A percentile compares a stretch with the other conserved stretches of the same genome.
phyloP scores from a whole-genome alignment of 805 yeast genomes.

The Wickerhamomyces strasburgensis region DNA sequence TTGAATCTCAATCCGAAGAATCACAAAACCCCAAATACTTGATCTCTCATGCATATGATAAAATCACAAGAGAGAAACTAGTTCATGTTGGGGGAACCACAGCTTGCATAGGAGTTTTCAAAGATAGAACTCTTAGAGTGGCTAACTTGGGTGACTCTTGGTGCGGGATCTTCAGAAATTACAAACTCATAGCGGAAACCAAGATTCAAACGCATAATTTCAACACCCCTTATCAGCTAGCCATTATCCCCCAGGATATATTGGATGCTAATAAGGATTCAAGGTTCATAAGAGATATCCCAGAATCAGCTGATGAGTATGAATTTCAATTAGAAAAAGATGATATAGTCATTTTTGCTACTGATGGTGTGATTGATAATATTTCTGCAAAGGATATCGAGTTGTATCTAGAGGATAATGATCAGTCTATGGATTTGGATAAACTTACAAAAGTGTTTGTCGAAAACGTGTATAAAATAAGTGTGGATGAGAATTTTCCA shows the following conservation, averaged over 20 bases:
- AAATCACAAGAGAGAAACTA: slow-evolving; percentile 46
- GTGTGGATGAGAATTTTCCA: slow-evolving; percentile 68
- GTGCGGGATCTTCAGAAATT: slow-evolving; percentile 77
- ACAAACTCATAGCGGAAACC: slow-evolving; percentile 58
- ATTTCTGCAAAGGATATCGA: slow-evolving; percentile 69
- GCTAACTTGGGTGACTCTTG: slow-evolving; percentile 94
- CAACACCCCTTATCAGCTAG: slow-evolving; percentile 88
- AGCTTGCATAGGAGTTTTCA: slow-evolving; percentile 74
- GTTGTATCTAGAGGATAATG: slow-evolving; percentile 53
- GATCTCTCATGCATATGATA: slow-evolving; percentile 50
- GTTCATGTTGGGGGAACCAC: slow-evolving; percentile 94
- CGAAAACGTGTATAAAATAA: slow-evolving; percentile 56
- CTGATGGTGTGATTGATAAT: slow-evolving; percentile 93
- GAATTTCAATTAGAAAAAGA: slow-evolving; percentile 58
- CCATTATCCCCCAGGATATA: slow-evolving; percentile 70
- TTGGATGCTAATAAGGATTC: slow-evolving; percentile 42
- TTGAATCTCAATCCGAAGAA: slow-evolving; percentile 8
- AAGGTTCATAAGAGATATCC: slow-evolving; percentile 65
- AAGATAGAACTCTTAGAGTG: slow-evolving; percentile 49
- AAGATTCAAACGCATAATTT: slow-evolving; percentile 78
- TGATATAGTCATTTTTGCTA: slow-evolving; percentile 80
- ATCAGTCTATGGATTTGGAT: slow-evolving; percentile 33
- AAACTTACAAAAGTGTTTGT: slow-evolving; percentile 54
- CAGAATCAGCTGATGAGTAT: slow-evolving; percentile 63
- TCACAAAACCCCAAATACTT: slow-evolving; percentile 32